Conservation (phyloP, 306 rosid genomes). For the Ammopiptanthus mongolicus region DNA sequence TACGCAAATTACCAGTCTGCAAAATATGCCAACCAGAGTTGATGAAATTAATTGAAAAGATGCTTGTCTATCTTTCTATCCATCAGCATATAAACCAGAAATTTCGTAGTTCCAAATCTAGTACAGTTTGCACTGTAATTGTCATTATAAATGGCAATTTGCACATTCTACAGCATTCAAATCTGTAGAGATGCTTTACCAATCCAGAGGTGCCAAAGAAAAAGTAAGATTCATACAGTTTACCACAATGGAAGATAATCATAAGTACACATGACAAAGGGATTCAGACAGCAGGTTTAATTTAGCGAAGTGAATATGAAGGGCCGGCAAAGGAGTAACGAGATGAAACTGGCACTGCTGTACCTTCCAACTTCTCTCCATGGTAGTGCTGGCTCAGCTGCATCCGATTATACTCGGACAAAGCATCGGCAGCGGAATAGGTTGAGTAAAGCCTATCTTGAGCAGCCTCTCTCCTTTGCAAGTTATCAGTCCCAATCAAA, state of each 20-base stretch:
- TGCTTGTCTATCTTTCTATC: background rate
- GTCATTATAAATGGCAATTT: background rate
- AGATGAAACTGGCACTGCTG: conserved; percentile 47
- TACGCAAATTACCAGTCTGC: background rate
- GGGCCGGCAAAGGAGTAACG: conserved; percentile 69
- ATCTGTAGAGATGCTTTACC: background rate
- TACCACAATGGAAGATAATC: background rate
- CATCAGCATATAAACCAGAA: background rate
- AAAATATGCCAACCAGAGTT: background rate
- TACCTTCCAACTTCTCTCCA: conserved; percentile 24
- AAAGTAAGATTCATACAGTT: background rate
- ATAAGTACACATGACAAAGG: background rate
- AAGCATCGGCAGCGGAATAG: conserved; percentile 46
- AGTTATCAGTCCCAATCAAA: conserved; percentile 29
- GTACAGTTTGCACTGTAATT: background rate
- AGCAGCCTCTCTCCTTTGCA: conserved; percentile 43
- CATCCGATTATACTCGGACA: conserved; percentile 30
- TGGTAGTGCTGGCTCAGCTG: conserved; percentile 31
- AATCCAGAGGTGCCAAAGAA: background rate
- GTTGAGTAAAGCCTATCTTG: conserved; percentile 51
- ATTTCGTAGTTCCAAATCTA: background rate
- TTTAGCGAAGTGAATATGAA: conserved; percentile 43
- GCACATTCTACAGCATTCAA: background rate
- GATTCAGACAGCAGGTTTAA: background rate
- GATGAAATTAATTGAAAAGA: background rate